Conservation (phyloP, 805 yeast species). For the Candida ponderosae region DNA sequence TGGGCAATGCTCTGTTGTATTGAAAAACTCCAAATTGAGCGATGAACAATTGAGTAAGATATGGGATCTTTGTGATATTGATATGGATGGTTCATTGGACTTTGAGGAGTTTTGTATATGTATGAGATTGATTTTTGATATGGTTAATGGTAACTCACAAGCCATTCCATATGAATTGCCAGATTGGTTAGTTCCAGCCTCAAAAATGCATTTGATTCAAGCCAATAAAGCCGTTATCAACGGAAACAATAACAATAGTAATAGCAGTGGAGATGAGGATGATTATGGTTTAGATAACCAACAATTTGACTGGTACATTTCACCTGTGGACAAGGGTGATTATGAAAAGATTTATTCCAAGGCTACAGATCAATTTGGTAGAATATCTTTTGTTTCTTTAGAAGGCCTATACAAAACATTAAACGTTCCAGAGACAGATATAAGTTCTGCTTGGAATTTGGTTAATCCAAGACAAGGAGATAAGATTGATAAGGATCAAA, state of each 20-base stretch:
- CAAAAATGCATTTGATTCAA: constrained; percentile 76
- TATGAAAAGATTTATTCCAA: constrained; percentile 74
- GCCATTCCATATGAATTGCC: constrained; percentile 72
- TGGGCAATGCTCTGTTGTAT: constrained; percentile 75
- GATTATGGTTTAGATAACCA: constrained; percentile 13
- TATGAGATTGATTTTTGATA: constrained; percentile 89
- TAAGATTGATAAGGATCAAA: constrained; percentile 90
- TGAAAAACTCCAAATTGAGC: constrained; percentile 80
- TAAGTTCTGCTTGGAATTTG: constrained; percentile 88
- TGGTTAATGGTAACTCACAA: constrained; percentile 64
- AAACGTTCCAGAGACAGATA: constrained; percentile 76
- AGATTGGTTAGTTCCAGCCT: constrained; percentile 86
- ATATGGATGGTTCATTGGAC: constrained; percentile 84
- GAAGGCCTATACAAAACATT: constrained; percentile 62
- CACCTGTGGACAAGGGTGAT: constrained; percentile 74
- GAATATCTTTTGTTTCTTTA: constrained; percentile 68
- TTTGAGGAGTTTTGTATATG: constrained; percentile 98
- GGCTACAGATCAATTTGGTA: constrained; percentile 71
- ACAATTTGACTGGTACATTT: constrained; percentile 89
- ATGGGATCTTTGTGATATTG: constrained; percentile 92
- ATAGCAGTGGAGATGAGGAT: constrained; percentile 55
- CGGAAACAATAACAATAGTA: constrained; percentile 22
- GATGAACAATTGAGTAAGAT: constrained; percentile 72
- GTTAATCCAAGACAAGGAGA: constrained; percentile 86
- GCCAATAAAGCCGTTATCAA: constrained; percentile 57